Conservation (phyloP, 257 asterid species). For the Nicotiana attenuata region DNA sequence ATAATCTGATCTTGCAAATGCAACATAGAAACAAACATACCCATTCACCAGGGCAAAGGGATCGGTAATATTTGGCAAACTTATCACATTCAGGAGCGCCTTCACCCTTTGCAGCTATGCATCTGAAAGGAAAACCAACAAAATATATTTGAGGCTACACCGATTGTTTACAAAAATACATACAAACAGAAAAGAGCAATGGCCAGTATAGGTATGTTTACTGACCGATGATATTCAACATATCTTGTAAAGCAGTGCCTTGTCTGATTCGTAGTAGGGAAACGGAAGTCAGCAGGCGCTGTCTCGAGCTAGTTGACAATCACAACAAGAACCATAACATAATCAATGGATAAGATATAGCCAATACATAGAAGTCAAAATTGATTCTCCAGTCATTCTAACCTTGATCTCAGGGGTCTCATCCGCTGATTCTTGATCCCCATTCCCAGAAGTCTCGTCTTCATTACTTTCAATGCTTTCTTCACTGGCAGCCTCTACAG, state of each 20-base stretch:
- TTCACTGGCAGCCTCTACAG: slow-evolving; percentile 36
- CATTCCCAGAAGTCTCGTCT: slow-evolving; percentile 36
- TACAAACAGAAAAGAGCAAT: neutral
- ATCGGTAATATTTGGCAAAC: slow-evolving; percentile 88
- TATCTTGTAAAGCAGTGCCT: slow-evolving; percentile 96
- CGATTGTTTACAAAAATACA: neutral
- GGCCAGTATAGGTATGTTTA: neutral
- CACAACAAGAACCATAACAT: neutral
- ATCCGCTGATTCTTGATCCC: slow-evolving; percentile 40
- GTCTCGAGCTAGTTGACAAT: slow-evolving; percentile 68
- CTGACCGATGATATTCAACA: slow-evolving; percentile 85
- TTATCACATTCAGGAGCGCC: slow-evolving; percentile 88
- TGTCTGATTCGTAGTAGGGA: slow-evolving; percentile 95
- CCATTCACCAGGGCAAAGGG: slow-evolving; percentile 99
- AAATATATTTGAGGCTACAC: neutral
- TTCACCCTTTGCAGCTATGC: slow-evolving; percentile 87
- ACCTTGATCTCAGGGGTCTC: slow-evolving; percentile 75
- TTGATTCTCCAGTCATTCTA: neutral
- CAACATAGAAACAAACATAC: slow-evolving; percentile 28
- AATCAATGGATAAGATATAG: neutral
- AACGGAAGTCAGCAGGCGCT: slow-evolving; percentile 96
- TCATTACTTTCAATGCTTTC: slow-evolving; percentile 42
- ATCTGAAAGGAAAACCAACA: slow-evolving; percentile 39
- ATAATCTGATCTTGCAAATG: neutral
- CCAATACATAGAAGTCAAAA: neutral